Conservation (phyloP, 2,329 filamentous ascomycete genomes). For the Pseudocercospora ulei region DNA sequence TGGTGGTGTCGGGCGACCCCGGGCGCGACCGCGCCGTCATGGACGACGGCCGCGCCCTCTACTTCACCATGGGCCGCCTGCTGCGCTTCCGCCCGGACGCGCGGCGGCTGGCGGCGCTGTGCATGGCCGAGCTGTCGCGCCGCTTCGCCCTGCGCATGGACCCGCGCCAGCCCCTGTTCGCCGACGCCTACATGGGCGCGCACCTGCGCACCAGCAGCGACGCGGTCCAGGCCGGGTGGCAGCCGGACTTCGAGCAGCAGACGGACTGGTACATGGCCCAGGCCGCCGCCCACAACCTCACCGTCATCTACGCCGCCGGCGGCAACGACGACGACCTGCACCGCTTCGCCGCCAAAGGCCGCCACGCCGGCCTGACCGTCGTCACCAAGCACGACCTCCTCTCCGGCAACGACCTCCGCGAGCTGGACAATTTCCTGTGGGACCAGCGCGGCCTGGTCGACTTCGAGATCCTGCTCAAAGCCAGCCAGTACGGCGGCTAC, state of each 20-base stretch:
- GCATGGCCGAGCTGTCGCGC: too few species aligned
- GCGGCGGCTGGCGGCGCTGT: too few species aligned
- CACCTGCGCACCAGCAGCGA: slow-evolving; percentile 1
- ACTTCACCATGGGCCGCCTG: too few species aligned
- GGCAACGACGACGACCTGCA: background rate
- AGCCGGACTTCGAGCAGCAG: slow-evolving; percentile 7
- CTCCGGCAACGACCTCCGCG: slow-evolving; percentile 1
- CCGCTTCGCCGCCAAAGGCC: background rate
- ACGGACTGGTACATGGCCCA: slow-evolving; percentile 3
- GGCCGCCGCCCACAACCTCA: background rate
- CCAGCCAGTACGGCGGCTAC: slow-evolving; percentile 4
- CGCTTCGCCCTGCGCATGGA: too few species aligned
- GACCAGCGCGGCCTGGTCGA: slow-evolving; percentile 6
- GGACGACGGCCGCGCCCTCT: too few species aligned
- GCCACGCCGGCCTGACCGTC: background rate
- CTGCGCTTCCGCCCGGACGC: too few species aligned
- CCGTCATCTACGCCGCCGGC: slow-evolving; percentile 4
- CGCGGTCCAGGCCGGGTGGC: slow-evolving; percentile 6
- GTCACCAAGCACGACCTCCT: slow-evolving; percentile 1
- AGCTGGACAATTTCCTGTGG: slow-evolving; percentile 6
- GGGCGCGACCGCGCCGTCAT: too few species aligned
- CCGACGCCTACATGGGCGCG: slow-evolving; percentile 1
- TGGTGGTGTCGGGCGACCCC: too few species aligned
- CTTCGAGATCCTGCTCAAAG: slow-evolving; percentile 5
- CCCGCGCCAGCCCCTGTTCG: background rate